A percentile compares a stretch with the other conserved stretches of the same genome.
Conservation (phyloP, 176 grass and related monocot genomes). For the Triticum timopheevii region DNA sequence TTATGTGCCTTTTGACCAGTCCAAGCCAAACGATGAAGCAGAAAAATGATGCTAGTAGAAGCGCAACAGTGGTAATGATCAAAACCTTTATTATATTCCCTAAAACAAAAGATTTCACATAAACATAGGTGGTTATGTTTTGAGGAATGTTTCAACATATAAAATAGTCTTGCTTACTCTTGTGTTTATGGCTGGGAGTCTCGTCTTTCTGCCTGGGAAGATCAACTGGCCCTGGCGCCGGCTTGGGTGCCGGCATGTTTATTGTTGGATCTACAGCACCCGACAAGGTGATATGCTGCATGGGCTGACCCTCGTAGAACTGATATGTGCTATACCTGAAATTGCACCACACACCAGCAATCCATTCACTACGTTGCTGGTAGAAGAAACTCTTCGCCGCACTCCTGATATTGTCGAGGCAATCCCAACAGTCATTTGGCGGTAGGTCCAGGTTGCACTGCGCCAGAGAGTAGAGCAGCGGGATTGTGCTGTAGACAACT, state of each 20-base stretch:
- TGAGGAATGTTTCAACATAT: too few relatives aligned
- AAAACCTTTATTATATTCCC: too few relatives aligned
- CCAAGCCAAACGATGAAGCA: too few relatives aligned
- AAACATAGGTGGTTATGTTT: too few relatives aligned
- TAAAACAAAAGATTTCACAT: too few relatives aligned
- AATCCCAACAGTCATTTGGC: background rate
- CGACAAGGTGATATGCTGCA: background rate
- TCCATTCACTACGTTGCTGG: background rate
- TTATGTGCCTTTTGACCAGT: too few relatives aligned
- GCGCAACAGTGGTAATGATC: too few relatives aligned
- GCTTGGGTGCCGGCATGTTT: too few relatives aligned
- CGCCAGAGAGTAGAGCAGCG: slow-evolving; percentile 16
- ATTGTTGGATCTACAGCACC: too few relatives aligned
- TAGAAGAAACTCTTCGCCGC: background rate
- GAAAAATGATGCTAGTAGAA: too few relatives aligned
- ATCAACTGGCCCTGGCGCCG: background rate
- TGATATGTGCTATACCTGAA: background rate
- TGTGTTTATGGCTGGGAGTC: too few relatives aligned
- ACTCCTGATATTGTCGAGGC: slow-evolving; percentile 12
- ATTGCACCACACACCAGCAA: slow-evolving; percentile 28
- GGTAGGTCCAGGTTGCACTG: slow-evolving; percentile 48
- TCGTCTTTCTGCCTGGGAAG: background rate
- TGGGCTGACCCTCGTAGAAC: slow-evolving; percentile 23
- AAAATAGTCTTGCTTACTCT: too few relatives aligned
- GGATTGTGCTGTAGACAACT: background rate